Evolutionary conservation across 2,329 filamentous ascomycete species (phyloP), one percentile per base, ranked within the genome.

Genomic region (Rhexocercosporidium sp.): DNA sequence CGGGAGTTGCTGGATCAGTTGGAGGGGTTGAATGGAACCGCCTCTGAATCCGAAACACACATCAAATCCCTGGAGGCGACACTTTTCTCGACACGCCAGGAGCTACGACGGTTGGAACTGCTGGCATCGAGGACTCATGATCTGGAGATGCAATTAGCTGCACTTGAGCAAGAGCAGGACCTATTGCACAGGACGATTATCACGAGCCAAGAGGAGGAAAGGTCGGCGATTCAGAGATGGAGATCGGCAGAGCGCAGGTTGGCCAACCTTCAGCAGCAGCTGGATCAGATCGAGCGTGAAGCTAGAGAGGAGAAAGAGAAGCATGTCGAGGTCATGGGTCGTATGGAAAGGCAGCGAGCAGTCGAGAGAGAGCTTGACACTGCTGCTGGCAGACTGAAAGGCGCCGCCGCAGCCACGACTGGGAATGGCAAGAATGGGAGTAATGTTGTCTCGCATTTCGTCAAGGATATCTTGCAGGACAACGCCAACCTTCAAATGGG

Each of bases 401-500:
- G 92, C 11, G 91, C 92, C 14, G 93, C 93, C 3, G 92, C 75
- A 5, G 66, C 70, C 27, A 88, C 88, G 2, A 81, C 92, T 47
- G 85, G 84, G 3, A 84, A 85, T 3, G 84, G 86, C 34, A 86
- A 86, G 71, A 82, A 82, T 65, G 85, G 87, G 11, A 88, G 84
- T 69, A 89, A 84, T 66, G 93, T 97, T 44, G 93, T 98, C n/a
- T 94, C 93, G 22, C 93, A 96, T 76, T 98, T 99, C 74, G 96
- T 99, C 65, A 93, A 94, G 72, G 96, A 98, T 77, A 92, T 99
- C 65, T 83, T 99, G 20, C 91, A 97, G 75, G 96, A 99, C 78
- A 99, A 99, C 76, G 93, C 94, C 11, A 97, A 93, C 73, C 82
- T 99, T 53, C 96, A 99, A 78, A 86, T 96, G 70, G 94, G 94